Evolutionary conservation across 441 rosid genomes (phyloP).

Genomic region (Adansonia grandidieri): DNA sequence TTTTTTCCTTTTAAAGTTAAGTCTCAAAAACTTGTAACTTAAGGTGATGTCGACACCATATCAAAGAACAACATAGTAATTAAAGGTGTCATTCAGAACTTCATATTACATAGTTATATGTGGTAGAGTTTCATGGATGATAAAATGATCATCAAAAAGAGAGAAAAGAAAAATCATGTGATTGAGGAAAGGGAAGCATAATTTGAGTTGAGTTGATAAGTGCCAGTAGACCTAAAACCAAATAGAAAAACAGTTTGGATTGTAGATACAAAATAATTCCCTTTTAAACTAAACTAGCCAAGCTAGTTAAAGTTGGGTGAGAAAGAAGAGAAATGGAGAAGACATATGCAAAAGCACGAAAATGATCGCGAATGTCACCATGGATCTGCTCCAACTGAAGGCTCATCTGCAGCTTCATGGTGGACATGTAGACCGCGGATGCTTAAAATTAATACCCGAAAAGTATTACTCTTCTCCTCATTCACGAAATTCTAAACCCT

Average conservation of each 20-base stretch:
- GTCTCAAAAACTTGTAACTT: no score
- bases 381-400: slow-evolving; percentile 98
- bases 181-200: no score
- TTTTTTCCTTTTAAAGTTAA: no score
- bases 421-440: slow-evolving; percentile 51
- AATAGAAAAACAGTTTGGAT: not conserved
- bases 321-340: no score
- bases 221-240: no score
- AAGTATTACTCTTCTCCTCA: not conserved
- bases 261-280: not conserved
- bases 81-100: no score
- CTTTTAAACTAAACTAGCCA: not conserved
- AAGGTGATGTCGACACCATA: not conserved
- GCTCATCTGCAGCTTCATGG: slow-evolving; percentile 65
- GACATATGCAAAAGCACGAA: slow-evolving; percentile 88
- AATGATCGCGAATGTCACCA: slow-evolving; percentile 87
- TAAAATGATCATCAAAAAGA: no score
- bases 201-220: no score
- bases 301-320: not conserved
- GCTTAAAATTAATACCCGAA: not conserved
- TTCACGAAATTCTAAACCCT: slow-evolving; percentile 3
- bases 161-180: no score
- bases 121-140: no score
- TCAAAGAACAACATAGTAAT: not conserved
- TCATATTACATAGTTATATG: no score